phyloP scores from a whole-genome alignment of 345 rosid genomes.

The Lepidium didymum region DNA sequence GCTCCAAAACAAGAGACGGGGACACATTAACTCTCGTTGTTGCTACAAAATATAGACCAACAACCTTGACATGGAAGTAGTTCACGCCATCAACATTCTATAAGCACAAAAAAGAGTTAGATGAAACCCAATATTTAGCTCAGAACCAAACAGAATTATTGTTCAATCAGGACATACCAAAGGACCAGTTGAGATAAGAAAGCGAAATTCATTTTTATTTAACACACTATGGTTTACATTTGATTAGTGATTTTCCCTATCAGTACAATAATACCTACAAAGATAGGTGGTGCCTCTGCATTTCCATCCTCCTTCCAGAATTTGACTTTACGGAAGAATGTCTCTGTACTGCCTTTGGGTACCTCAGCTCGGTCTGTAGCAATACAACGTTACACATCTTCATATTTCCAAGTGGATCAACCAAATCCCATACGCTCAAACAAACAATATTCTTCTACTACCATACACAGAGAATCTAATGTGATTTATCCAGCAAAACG shows the following conservation, averaged over 20 bases:
- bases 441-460: neutral
- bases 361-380: constrained; percentile 84
- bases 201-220: neutral
- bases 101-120: neutral
- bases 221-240: neutral
- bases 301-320: constrained; percentile 97
- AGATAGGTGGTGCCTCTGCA: constrained; percentile 97
- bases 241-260: neutral
- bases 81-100: constrained; percentile 95
- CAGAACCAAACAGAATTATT: neutral
- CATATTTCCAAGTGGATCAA: neutral
- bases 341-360: constrained; percentile 85
- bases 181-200: neutral
- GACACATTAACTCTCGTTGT: constrained; percentile 89
- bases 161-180: neutral
- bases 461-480: neutral
- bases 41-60: constrained; percentile 86
- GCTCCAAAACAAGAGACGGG: constrained; percentile 95
- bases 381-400: neutral
- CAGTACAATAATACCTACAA: constrained; percentile 73
- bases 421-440: neutral
- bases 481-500: neutral
- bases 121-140: neutral
- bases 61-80: constrained; percentile 97
- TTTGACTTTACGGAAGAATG: constrained; percentile 93